Evolutionary conservation across 495 filamentous ascomycete genomes (phyloP).

Genomic region (Talaromyces proteolyticus): DNA sequence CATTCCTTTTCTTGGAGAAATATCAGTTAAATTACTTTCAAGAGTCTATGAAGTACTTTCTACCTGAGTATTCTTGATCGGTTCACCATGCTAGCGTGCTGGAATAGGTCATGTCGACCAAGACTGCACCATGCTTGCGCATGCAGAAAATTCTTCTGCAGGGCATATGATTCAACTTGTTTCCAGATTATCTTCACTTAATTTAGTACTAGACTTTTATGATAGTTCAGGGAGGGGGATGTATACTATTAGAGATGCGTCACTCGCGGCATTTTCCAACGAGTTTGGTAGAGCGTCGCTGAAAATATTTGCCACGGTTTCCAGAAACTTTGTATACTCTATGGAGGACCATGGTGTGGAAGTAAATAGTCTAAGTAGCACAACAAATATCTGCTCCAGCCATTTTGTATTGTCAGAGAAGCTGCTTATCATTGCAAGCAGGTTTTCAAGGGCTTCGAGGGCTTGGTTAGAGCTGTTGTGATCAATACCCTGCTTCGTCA

Average conservation of each 20-base stretch:
- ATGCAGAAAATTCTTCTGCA: conserved; percentile 41
- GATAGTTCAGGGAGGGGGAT: no score
- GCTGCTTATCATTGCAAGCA: conserved; percentile 44
- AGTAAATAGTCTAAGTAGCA: conserved; percentile 52
- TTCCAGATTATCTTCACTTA: conserved; percentile 68
- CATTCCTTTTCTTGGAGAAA: conserved; percentile 1
- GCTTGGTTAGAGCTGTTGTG: conserved; percentile 31
- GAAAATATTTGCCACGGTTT: conserved; percentile 32
- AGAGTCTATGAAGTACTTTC: conserved; percentile 1
- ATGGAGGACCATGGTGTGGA: conserved; percentile 13
- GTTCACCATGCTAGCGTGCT: conserved; percentile 57
- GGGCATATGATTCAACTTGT: conserved; percentile 52
- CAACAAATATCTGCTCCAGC: conserved; percentile 60
- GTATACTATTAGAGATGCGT: conserved; percentile 69
- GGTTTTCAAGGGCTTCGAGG: conserved; percentile 51
- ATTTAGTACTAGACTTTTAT: conserved; percentile 9
- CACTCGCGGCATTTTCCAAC: conserved; percentile 51
- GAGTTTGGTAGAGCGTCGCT: conserved; percentile 19
- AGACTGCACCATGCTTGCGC: conserved; percentile 69
- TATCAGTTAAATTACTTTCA: conserved; percentile 9
- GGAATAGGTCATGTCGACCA: conserved; percentile 59
- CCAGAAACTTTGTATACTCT: conserved; percentile 21
- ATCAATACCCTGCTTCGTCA: not conserved
- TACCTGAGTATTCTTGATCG: conserved; percentile 64
- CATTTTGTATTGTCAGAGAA: conserved; percentile 39